phyloP scores from a whole-genome alignment of 2,329 filamentous ascomycete species.

The Penicillium sp. region DNA sequence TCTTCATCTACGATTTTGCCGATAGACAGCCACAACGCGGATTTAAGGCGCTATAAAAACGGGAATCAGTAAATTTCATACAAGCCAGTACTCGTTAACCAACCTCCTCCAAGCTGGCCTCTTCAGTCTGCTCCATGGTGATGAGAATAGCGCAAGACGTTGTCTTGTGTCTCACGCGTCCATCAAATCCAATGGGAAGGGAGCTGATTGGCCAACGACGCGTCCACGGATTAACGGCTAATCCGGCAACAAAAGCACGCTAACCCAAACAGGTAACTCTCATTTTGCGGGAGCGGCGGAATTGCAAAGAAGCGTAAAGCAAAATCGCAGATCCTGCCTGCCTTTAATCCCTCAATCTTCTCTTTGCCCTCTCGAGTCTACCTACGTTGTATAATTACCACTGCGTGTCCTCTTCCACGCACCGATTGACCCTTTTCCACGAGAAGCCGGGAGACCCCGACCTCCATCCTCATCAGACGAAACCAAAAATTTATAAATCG shows the following conservation, averaged over 20 bases:
- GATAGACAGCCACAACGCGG: conserved; percentile 77
- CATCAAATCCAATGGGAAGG: conserved; percentile 1
- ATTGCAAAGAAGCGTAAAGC: conserved; percentile 13
- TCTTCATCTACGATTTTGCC: conserved; percentile 88
- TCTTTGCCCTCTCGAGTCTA: neutral
- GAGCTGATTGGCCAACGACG: conserved; percentile 22
- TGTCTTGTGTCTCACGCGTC: conserved; percentile 9
- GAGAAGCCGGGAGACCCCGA: neutral
- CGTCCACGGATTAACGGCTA: conserved; percentile 19
- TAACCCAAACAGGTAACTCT: conserved; percentile 2
- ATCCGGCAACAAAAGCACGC: conserved; percentile 11
- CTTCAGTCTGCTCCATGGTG: conserved; percentile 30
- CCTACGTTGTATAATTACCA: neutral
- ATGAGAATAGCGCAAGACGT: conserved; percentile 2
- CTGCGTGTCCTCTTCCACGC: neutral
- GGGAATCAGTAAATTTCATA: neutral
- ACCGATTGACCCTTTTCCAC: neutral
- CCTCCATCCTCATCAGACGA: neutral
- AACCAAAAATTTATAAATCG: neutral
- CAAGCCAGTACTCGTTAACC: neutral
- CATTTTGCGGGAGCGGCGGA: conserved; percentile 9
- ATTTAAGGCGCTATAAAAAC: conserved; percentile 66
- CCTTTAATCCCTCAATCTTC: conserved; percentile 5
- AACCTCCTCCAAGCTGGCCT: conserved; percentile 37
- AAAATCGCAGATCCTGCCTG: conserved; percentile 4